A percentile compares a stretch with the other conserved stretches of the same genome.
Conservation (phyloP, 257 asterid species). For the Solanum ahanhuiri region DNA sequence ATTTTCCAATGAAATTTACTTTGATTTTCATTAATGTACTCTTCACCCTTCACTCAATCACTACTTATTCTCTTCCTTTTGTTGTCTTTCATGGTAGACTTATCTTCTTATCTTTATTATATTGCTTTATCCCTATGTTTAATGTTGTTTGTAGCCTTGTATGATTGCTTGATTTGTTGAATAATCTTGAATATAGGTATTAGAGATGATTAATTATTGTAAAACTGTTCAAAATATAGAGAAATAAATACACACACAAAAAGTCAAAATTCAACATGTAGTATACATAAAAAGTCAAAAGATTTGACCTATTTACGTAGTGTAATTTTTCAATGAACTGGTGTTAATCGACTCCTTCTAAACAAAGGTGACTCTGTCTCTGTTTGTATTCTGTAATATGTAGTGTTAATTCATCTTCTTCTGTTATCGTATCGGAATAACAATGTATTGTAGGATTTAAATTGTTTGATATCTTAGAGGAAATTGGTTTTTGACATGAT, state of each 20-base stretch:
- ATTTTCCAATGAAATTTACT: background rate
- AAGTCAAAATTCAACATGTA: background rate
- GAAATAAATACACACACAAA: background rate
- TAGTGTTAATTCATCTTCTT: background rate
- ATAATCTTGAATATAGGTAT: background rate
- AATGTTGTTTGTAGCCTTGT: background rate
- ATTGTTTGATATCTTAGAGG: background rate
- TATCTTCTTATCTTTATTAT: background rate
- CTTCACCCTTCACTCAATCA: conserved; percentile 24
- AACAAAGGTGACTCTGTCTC: background rate
- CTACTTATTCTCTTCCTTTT: conserved; percentile 47
- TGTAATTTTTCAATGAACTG: background rate
- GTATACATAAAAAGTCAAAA: background rate
- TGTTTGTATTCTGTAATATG: background rate
- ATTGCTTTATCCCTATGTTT: background rate
- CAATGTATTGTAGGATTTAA: background rate
- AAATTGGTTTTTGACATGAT: background rate
- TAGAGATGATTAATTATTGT: background rate
- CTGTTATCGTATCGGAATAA: background rate
- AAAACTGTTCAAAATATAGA: background rate
- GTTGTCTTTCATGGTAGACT: conserved; percentile 75
- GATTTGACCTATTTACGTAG: background rate
- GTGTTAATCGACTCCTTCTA: background rate
- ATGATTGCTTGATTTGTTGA: background rate
- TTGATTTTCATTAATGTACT: background rate